These are phyloP conservation scores for Penicillium verhagenii DNA, from an alignment of 495 filamentous ascomycete genomes.

Conservation along the genomic window DNA sequence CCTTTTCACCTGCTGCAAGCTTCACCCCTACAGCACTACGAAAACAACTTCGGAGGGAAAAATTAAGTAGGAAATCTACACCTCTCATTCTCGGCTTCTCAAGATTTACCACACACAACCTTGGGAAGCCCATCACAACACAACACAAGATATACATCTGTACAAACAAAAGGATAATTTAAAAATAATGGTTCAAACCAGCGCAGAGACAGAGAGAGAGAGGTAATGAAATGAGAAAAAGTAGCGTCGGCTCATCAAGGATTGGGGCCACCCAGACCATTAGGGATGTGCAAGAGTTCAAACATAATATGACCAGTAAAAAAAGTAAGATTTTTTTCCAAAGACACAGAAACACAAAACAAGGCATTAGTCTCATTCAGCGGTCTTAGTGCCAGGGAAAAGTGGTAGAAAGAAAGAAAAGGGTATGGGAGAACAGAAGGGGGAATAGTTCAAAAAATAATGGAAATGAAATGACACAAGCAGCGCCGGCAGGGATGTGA, in stretches of 20 bases:
- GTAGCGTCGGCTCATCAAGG: constrained; percentile 28
- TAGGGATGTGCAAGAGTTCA: constrained; percentile 21
- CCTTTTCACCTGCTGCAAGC: too few species aligned
- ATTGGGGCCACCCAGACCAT: constrained; percentile 36
- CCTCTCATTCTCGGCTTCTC: constrained; percentile 5
- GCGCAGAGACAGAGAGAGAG: constrained; percentile 11
- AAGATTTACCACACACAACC: background rate
- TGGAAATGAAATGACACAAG: constrained; percentile 22
- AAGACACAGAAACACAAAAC: constrained; percentile 13
- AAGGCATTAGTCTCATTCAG: constrained; percentile 24
- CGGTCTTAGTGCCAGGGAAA: constrained; percentile 25
- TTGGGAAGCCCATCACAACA: constrained; percentile 14
- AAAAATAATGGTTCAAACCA: constrained; percentile 6
- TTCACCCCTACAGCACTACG: background rate
- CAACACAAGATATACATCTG: constrained; percentile 26
- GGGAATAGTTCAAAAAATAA: constrained; percentile 31
- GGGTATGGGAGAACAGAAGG: constrained; percentile 26
- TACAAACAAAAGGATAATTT: constrained; percentile 31
- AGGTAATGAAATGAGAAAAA: constrained; percentile 18
- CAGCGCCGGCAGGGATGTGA: constrained; percentile 9
- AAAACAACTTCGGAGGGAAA: background rate
- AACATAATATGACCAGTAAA: constrained; percentile 23
- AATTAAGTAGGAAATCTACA: constrained; percentile 12
- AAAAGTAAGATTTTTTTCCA: constrained; percentile 15
- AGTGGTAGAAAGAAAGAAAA: constrained; percentile 18